These are phyloP conservation scores for Penicillium paxilli DNA, from an alignment of 495 filamentous ascomycete genomes.

Conservation along the genomic window DNA sequence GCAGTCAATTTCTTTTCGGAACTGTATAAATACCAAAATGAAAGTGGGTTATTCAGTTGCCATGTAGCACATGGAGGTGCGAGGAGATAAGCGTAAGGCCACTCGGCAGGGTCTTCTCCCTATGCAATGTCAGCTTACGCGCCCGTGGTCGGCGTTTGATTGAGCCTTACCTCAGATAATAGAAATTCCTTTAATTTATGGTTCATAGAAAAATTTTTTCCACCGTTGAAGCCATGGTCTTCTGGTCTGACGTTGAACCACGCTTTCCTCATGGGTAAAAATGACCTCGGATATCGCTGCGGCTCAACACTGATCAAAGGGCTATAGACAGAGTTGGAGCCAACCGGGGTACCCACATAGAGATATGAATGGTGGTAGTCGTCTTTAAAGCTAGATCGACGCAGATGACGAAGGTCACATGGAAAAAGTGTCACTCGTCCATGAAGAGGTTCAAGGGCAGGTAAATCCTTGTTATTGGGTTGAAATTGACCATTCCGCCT, in stretches of 20 bases:
- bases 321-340: neutral
- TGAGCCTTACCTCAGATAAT: neutral
- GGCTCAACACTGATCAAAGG: neutral
- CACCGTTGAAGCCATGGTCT: neutral
- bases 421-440: neutral
- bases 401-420: conserved; percentile 3
- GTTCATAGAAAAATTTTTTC: neutral
- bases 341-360: neutral
- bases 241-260: neutral
- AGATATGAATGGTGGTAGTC: conserved; percentile 5
- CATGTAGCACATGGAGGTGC: conserved; percentile 1
- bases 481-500: too few species aligned
- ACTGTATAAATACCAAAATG: conserved; percentile 6
- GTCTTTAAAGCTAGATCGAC: neutral
- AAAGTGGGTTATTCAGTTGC: conserved; percentile 6
- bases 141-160: neutral
- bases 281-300: neutral
- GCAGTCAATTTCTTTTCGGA: conserved; percentile 1
- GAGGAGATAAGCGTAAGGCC: neutral
- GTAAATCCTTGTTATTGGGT: too few species aligned
- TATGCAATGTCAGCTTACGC: neutral
- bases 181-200: conserved; percentile 1
- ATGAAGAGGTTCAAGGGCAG: too few species aligned
- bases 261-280: neutral
- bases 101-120: neutral